Evolutionary conservation across 345 rosid genomes (phyloP), one percentile per base, ranked within the genome.

Genomic region (Psidium guajava): DNA sequence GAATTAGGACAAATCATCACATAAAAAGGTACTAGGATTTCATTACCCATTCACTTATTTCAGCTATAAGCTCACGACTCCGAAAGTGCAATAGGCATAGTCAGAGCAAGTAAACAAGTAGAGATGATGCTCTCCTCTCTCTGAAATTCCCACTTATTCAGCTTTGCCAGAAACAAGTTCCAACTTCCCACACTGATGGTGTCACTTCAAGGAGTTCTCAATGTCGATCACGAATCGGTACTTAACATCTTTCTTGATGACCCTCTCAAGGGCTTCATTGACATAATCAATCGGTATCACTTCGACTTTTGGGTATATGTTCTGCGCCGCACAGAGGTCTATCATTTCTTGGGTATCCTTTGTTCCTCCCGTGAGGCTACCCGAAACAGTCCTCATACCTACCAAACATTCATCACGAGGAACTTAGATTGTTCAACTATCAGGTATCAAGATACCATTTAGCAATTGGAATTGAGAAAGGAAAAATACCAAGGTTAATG

Each of bases 161-260:
- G 82, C 82, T 44, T 42, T 11, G 28, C 82, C 82, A 47, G 32
- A 50, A 47, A 42, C 82, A 61, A 27, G 6, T 27, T 28, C 74
- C 42, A 32, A 18, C 24, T 69, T 18, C 77, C 77, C 77, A 24
- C n/a, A 64, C 15, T 28, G 77, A 69, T 24, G 56, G n/a, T 14
- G 24, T 92, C 88, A 95, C 69, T 95, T 91, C 83, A 97, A 88
- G 85, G 96, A 93, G 84, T 88, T 94, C 90, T 92, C 90, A 8
- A 95, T 89, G 82, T 97, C 98, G 42, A 97, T 94, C 89, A 95
- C 98, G 84, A 97, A 97, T 13, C 98, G 92, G 84, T 94, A 95
- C 92, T 93, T 95, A 77, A 95, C 90, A 84, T 97, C 98, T 83
- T 87, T 92, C 89, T 95, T 95, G 84, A 88, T 82, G n/a, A 97